phyloP scores from a whole-genome alignment of 495 filamentous ascomycete genomes.

The Haplographium delicatum region DNA sequence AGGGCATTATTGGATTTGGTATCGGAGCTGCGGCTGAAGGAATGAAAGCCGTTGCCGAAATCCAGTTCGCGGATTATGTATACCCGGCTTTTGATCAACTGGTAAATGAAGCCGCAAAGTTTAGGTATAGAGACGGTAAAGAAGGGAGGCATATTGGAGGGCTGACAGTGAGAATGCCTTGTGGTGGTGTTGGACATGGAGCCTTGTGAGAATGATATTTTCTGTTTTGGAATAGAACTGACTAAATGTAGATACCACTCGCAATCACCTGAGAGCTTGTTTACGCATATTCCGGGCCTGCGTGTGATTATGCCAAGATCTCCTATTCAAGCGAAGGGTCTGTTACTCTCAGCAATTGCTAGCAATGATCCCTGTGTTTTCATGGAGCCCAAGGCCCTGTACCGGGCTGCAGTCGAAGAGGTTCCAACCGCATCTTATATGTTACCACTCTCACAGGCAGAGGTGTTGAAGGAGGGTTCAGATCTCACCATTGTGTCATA shows the following conservation, averaged over 20 bases:
- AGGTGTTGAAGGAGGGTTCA: constrained; percentile 76
- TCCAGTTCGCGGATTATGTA: constrained; percentile 98
- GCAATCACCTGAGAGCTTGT: constrained; percentile 88
- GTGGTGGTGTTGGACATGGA: constrained; percentile 92
- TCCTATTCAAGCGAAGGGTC: constrained; percentile 86
- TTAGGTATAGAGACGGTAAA: constrained; percentile 76
- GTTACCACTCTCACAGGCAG: constrained; percentile 82
- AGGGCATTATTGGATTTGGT: constrained; percentile 92
- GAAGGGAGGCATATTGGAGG: constrained; percentile 67
- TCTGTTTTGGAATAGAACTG: constrained; percentile 1
- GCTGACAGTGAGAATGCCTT: constrained; percentile 90
- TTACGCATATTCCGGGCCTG: constrained; percentile 87
- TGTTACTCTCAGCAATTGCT: constrained; percentile 75
- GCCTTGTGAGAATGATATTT: constrained; percentile 55
- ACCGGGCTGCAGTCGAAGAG: constrained; percentile 91
- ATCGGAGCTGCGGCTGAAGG: constrained; percentile 87
- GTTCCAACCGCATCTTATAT: constrained; percentile 80
- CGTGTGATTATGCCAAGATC: constrained; percentile 87
- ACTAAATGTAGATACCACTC: constrained; percentile 66
- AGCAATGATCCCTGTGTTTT: constrained; percentile 90
- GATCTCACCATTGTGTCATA: constrained; percentile 88
- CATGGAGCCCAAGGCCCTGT: constrained; percentile 95
- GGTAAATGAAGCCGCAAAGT: constrained; percentile 95
- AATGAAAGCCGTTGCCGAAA: constrained; percentile 90
- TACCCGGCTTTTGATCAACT: constrained; percentile 97